Percentiles rank a stretch among this genome's conserved stretches.
Conservation (phyloP, 371 early-diverging fungal genomes). For the Globomyces sp. region DNA sequence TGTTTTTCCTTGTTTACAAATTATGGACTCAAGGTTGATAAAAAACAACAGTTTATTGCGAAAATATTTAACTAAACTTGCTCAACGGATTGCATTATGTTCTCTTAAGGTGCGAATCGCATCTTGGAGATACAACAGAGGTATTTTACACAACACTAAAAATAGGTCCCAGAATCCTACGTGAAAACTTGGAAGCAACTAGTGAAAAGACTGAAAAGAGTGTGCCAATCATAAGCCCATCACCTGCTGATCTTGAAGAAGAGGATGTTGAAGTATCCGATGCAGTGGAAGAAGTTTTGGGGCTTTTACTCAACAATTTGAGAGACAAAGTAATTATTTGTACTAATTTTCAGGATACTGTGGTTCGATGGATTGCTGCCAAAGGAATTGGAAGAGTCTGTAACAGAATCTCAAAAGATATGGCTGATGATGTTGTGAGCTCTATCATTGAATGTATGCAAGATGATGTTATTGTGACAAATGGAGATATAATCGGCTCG, state of each 20-base stretch:
- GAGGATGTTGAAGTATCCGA: slow-evolving; percentile 66
- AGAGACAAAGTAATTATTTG: slow-evolving; percentile 55
- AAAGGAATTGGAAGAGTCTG: slow-evolving; percentile 91
- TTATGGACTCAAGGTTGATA: slow-evolving; percentile 16
- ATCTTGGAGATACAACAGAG: slow-evolving; percentile 71
- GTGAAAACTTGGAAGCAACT: slow-evolving; percentile 5
- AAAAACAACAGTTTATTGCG: not conserved
- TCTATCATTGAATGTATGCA: slow-evolving; percentile 70
- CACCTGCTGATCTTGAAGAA: slow-evolving; percentile 22
- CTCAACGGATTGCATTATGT: not conserved
- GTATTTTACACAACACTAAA: too few species aligned
- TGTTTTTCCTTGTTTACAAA: slow-evolving; percentile 40
- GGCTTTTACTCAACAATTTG: slow-evolving; percentile 75
- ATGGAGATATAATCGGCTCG: slow-evolving; percentile 19
- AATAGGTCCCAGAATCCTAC: slow-evolving; percentile 27
- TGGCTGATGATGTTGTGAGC: slow-evolving; percentile 79
- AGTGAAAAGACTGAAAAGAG: not conserved
- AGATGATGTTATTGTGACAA: slow-evolving; percentile 28
- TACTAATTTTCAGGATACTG: slow-evolving; percentile 60
- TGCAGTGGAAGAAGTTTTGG: slow-evolving; percentile 71
- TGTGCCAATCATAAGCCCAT: not conserved
- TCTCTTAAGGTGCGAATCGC: slow-evolving; percentile 34
- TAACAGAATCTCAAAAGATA: slow-evolving; percentile 71
- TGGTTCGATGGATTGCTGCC: slow-evolving; percentile 94
- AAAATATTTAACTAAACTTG: not conserved